Percentiles rank a stretch among this genome's conserved stretches.
Evolutionary conservation across 1,139 yeast genomes (phyloP).

Genomic region (Lodderomyces theae): DNA sequence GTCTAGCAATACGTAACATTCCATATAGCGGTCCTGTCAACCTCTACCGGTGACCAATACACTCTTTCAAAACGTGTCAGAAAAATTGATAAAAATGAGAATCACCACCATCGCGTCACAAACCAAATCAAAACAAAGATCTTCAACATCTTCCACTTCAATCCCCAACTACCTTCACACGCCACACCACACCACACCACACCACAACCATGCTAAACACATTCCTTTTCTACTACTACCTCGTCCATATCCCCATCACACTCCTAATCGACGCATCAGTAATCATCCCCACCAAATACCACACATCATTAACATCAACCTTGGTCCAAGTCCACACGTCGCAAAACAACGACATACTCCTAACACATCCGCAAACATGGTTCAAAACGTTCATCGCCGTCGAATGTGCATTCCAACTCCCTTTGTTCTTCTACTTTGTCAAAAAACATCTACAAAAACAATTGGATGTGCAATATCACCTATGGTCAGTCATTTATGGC

Average conservation of each 20-base stretch:
- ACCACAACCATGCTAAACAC: neutral
- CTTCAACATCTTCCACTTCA: neutral
- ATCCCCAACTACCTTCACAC: neutral
- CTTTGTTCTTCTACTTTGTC: constrained; percentile 58
- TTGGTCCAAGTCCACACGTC: constrained; percentile 58
- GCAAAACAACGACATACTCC: constrained; percentile 67
- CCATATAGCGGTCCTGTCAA: too few species aligned
- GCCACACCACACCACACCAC: neutral
- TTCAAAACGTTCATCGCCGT: constrained; percentile 64
- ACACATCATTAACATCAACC: constrained; percentile 43
- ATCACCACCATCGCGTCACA: constrained; percentile 1
- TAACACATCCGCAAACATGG: constrained; percentile 61
- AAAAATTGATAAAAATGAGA: too few species aligned
- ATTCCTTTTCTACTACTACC: constrained; percentile 23
- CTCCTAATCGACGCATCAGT: constrained; percentile 70
- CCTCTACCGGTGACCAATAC: too few species aligned
- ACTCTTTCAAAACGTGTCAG: too few species aligned
- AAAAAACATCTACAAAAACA: constrained; percentile 16
- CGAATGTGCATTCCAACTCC: constrained; percentile 74
- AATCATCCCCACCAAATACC: constrained; percentile 56
- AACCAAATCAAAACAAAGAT: neutral
- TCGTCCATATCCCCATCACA: constrained; percentile 72
- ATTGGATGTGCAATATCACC: constrained; percentile 34
- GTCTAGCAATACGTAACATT: neutral
- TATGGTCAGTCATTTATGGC: constrained; percentile 63